Percentiles rank a stretch among this genome's conserved stretches.
Evolutionary conservation across 1,284 basidiomycete genomes (phyloP).

Genomic region (Cerioporus squamosus): DNA sequence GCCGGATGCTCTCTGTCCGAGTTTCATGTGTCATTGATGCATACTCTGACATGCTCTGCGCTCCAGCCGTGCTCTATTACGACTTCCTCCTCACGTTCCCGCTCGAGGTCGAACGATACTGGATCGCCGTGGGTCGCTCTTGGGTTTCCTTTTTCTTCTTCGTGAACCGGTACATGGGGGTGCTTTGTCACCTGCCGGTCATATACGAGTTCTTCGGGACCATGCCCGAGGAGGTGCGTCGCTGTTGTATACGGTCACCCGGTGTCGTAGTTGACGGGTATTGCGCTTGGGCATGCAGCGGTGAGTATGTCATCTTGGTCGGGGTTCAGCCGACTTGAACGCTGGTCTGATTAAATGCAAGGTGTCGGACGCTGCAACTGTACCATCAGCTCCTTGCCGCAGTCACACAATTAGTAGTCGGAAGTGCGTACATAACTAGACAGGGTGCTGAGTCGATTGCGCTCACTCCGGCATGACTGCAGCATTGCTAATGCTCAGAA

Average conservation of each 20-base stretch:
- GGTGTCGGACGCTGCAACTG: slow-evolving; percentile 8
- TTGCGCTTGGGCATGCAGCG: not conserved
- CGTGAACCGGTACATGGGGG: slow-evolving; percentile 7
- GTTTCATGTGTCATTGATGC: too few species aligned
- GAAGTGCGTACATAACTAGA: not conserved
- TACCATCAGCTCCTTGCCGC: slow-evolving; percentile 5
- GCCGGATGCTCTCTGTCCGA: too few species aligned
- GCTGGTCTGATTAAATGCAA: not conserved
- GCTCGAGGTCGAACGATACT: slow-evolving; percentile 27
- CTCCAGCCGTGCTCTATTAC: slow-evolving; percentile 6
- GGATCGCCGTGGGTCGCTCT: slow-evolving; percentile 1
- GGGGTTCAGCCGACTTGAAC: not conserved
- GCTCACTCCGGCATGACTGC: not conserved
- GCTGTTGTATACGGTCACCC: too few species aligned
- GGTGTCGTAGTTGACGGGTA: not conserved
- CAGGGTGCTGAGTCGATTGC: not conserved
- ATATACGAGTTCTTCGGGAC: slow-evolving; percentile 9
- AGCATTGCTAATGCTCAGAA: slow-evolving; percentile 8
- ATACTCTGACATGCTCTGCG: not conserved
- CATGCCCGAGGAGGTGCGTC: slow-evolving; percentile 13
- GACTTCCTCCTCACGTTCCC: slow-evolving; percentile 32
- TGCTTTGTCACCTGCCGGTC: slow-evolving; percentile 5
- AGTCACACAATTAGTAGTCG: not conserved
- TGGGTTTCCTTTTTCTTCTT: slow-evolving; percentile 14
- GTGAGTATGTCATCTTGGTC: not conserved